phyloP scores from a whole-genome alignment of 2,329 filamentous ascomycete species.

The Colletotrichum sp. region DNA sequence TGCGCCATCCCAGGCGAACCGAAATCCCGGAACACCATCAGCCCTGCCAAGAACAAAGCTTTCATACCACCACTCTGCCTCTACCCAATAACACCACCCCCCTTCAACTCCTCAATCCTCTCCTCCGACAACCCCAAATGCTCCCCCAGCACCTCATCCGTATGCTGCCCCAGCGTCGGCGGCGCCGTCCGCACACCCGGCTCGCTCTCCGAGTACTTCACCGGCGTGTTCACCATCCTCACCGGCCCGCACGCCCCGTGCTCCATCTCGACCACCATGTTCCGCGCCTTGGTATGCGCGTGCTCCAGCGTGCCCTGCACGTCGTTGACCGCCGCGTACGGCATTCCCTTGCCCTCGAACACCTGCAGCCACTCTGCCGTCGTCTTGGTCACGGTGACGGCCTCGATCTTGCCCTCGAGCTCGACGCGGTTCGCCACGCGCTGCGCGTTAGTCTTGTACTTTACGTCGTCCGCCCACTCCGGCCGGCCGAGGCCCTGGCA shows the following conservation, averaged over 20 bases:
- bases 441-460: constrained; percentile 65
- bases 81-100: constrained; percentile 69
- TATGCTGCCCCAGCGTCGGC: constrained; percentile 87
- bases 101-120: constrained; percentile 67
- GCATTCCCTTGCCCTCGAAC: constrained; percentile 84
- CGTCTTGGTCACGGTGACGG: constrained; percentile 74
- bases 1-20: no score
- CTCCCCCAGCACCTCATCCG: constrained; percentile 73
- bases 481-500: constrained; percentile 63
- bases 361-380: constrained; percentile 87
- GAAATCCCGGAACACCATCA: no score
- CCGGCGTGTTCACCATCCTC: constrained; percentile 89
- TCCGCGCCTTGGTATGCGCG: constrained; percentile 80
- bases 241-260: constrained; percentile 85
- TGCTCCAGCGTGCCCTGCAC: constrained; percentile 85
- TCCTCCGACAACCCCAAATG: constrained; percentile 64
- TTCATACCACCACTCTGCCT: background rate
- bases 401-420: constrained; percentile 81
- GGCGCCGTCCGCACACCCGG: constrained; percentile 80
- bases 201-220: constrained; percentile 88
- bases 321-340: constrained; percentile 91
- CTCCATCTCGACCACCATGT: constrained; percentile 89
- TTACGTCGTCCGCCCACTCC: constrained; percentile 64
- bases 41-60: background rate
- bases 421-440: constrained; percentile 75